Conservation (phyloP, 192 early-diverging fungal genomes). For the Umbelopsis isabellina region DNA sequence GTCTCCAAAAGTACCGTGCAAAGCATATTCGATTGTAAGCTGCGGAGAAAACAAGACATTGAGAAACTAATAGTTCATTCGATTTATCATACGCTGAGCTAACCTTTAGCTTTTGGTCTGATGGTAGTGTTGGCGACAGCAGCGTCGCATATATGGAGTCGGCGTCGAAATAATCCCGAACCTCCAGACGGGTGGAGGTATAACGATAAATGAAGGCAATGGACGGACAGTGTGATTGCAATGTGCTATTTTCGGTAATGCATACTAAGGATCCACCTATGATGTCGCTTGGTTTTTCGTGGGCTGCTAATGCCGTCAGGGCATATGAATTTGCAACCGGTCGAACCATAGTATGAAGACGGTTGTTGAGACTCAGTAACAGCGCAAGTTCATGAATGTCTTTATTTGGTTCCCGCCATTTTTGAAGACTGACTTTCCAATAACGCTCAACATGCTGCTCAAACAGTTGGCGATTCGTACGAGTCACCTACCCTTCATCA, state of each 20-base stretch:
- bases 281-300: neutral
- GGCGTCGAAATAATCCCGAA: neutral
- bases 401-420: neutral
- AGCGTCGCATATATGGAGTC: neutral
- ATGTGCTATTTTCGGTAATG: neutral
- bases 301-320: neutral
- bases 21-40: conserved; percentile 3
- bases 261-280: neutral
- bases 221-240: neutral
- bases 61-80: no score
- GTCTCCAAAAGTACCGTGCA: neutral
- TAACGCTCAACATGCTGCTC: no score
- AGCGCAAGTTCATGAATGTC: neutral
- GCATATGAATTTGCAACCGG: neutral
- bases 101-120: neutral
- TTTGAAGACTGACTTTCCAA: no score
- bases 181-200: neutral
- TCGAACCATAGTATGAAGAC: neutral
- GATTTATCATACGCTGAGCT: neutral
- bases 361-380: neutral
- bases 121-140: neutral
- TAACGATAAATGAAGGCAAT: conserved; percentile 8
- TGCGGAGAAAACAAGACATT: neutral
- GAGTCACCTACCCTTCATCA: no score
- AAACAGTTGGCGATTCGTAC: no score